phyloP scores from a whole-genome alignment of 208 protist genomes.

The Leishmania arabica region DNA sequence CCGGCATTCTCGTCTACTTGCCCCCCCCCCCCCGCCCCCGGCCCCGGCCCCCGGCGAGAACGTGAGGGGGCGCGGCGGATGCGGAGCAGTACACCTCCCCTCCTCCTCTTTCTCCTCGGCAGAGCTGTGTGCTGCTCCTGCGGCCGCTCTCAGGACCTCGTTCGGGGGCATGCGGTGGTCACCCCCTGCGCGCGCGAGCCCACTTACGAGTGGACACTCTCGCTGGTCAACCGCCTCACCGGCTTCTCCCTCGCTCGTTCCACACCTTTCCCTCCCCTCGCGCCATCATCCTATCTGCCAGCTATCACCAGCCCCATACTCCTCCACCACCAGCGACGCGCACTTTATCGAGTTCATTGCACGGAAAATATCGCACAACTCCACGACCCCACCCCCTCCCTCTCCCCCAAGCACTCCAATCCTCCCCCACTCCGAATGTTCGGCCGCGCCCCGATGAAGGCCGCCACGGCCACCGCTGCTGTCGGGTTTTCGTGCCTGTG shows the following conservation, averaged over 20 bases:
- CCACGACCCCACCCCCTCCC: background rate
- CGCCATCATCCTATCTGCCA: background rate
- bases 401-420: background rate
- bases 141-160: background rate
- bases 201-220: background rate
- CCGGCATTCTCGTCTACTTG: background rate
- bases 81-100: background rate
- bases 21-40: background rate
- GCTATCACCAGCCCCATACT: background rate
- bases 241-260: background rate
- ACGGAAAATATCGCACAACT: background rate
- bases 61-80: background rate
- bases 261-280: background rate
- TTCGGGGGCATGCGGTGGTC: background rate
- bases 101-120: background rate
- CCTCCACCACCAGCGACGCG: background rate
- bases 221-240: background rate
- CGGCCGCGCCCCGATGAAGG: conserved; percentile 17
- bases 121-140: background rate
- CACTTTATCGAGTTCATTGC: background rate
- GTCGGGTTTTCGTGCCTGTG: conserved; percentile 7
- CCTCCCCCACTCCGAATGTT: conserved; percentile 1
- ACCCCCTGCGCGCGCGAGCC: background rate
- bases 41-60: background rate
- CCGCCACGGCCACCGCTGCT: conserved; percentile 11